phyloP scores from a whole-genome alignment of 805 yeast genomes.

The Spathaspora boniae region DNA sequence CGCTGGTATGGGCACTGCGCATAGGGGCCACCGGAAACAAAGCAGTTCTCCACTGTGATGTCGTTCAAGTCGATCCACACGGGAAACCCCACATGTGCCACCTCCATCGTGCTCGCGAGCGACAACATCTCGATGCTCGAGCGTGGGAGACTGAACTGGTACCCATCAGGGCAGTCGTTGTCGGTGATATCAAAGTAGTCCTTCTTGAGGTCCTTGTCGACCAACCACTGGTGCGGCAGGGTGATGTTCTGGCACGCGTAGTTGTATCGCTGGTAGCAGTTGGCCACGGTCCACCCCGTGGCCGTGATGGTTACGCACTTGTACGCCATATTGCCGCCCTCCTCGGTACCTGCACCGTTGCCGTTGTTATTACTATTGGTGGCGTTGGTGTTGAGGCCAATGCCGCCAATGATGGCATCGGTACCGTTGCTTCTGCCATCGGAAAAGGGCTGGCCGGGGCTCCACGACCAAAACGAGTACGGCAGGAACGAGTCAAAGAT shows the following conservation, averaged over 20 bases:
- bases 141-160: conserved; percentile 27
- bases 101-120: conserved; percentile 25
- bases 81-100: conserved; percentile 25
- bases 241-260: conserved; percentile 53
- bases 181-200: conserved; percentile 44
- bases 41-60: conserved; percentile 67
- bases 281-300: conserved; percentile 60
- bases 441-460: conserved; percentile 17
- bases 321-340: conserved; percentile 18
- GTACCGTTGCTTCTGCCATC: conserved; percentile 4
- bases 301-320: conserved; percentile 39
- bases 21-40: conserved; percentile 80
- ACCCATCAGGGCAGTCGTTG: conserved; percentile 32
- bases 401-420: conserved; percentile 2
- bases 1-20: conserved; percentile 75
- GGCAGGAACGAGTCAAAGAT: conserved; percentile 28
- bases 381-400: not conserved
- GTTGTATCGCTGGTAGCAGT: conserved; percentile 55
- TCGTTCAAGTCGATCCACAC: conserved; percentile 85
- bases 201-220: conserved; percentile 25
- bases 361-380: not conserved
- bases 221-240: conserved; percentile 42
- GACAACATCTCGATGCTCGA: conserved; percentile 35
- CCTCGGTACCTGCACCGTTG: not conserved
- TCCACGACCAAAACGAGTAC: conserved; percentile 72